Evolutionary conservation across 371 early-diverging fungal species (phyloP), one percentile per base, ranked within the genome.

Genomic region (Mortierella sp.): DNA sequence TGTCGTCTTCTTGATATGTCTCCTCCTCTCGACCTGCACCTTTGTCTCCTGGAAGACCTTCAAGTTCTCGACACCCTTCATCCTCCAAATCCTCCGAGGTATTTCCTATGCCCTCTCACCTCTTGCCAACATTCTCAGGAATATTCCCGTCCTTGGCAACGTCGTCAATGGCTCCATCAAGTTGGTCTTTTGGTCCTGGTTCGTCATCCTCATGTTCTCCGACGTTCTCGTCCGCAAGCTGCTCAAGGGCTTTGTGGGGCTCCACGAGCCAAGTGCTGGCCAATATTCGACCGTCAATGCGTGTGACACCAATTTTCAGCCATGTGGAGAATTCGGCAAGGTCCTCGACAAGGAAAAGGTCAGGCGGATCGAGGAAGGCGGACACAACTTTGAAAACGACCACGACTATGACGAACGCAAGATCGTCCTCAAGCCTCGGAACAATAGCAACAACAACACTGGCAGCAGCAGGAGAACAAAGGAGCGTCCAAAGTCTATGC

Each of bases 281-380:
- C 86, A 81, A 16, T 86, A 86, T 72, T 81, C 82, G 14, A 71
- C 73, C 34, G 86, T 86, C 59, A 86, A 86, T 57, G 79, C 86
- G 53, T 86, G 86, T 54, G 86, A 86, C 51, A 86, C 86, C 44
- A 86, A 86, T 53, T 86, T 86, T 53, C 86, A 86, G 26, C 86
- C 86, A 5, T 86, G 86, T 71, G 86, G 86, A 24, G 86, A 86
- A 70, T 86, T 86, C 70, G 86, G 86, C 46, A 86, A 81, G 54
- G 72, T 77, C 5, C 74, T 86, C n/a, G 82, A 81, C 79, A 67
- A 81, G 77, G 82, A 86, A 74, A 86, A 81, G 43, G 75, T 86
- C 48, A 76, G 43, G 40, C 81, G 86, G 53, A 86, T 86, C 40
- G 86, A 86, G 43, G 86, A 81, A 28, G 86, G 86, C 3, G 86